These are phyloP conservation scores for Lunasporangiospora selenospora DNA, from an alignment of 192 early-diverging fungal genomes.

Conservation along the genomic window DNA sequence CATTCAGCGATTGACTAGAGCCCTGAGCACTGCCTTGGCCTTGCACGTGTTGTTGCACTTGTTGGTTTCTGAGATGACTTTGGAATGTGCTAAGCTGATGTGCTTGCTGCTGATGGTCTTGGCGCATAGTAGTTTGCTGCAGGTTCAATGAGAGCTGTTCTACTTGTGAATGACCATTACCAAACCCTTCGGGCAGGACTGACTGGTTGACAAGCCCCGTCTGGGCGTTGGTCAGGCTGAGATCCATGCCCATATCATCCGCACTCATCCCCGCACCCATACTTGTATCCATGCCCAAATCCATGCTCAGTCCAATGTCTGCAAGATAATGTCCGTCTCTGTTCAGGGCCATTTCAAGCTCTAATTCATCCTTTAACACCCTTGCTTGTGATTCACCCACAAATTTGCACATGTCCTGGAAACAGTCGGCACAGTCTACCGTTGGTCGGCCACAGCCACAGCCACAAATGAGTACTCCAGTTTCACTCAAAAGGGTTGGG, in stretches of 20 bases:
- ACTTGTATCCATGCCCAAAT: conserved; percentile 7
- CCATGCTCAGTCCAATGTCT: conserved; percentile 7
- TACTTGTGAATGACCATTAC: no score
- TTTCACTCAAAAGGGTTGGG: conserved; percentile 28
- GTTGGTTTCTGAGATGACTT: conserved; percentile 6
- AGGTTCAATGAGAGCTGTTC: no score
- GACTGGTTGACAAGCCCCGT: no score
- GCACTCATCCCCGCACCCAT: no score
- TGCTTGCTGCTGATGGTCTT: not conserved
- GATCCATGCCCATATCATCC: no score
- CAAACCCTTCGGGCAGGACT: no score
- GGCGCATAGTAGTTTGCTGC: not conserved
- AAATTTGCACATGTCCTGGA: conserved; percentile 41
- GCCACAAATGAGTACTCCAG: conserved; percentile 35
- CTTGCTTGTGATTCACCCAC: conserved; percentile 41
- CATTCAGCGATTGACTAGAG: no score
- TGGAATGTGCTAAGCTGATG: not conserved
- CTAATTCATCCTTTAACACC: conserved; percentile 37
- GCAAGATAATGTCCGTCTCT: conserved; percentile 15
- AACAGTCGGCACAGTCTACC: conserved; percentile 42
- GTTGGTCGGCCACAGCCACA: conserved; percentile 44
- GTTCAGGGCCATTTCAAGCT: conserved; percentile 31
- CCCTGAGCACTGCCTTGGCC: no score
- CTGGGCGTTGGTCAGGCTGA: no score
- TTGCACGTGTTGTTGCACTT: not conserved